Evolutionary conservation across 108 stramenopile genomes (phyloP).

Genomic region (Nannochloropsis salina): DNA sequence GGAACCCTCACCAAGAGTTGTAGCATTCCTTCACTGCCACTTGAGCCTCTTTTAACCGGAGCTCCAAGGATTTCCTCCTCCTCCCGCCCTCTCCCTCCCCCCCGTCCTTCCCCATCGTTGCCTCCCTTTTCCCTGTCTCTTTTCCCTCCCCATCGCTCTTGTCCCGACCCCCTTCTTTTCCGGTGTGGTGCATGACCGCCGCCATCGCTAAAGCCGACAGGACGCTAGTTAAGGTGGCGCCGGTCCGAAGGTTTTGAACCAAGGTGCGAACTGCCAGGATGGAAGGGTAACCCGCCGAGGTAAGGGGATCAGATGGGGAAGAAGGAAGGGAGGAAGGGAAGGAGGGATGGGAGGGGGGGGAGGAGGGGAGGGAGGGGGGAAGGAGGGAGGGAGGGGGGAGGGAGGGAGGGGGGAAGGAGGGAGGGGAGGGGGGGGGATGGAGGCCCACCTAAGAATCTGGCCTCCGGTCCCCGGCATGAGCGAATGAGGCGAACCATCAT

Average conservation of each 20-base stretch:
- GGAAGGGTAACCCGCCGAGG: neutral
- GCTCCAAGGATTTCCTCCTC: neutral
- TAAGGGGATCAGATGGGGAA: neutral
- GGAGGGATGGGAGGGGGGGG: neutral
- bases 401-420: neutral
- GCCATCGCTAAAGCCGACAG: neutral
- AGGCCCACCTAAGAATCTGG: neutral
- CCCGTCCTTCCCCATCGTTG: neutral
- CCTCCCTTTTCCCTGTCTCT: neutral
- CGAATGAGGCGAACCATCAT: neutral
- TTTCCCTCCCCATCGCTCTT: neutral
- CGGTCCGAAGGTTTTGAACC: neutral
- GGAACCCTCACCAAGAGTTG: neutral
- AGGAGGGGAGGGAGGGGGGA: neutral
- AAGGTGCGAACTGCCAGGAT: neutral
- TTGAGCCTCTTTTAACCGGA: neutral
- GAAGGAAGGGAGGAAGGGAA: neutral
- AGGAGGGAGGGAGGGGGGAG: neutral
- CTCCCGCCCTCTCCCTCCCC: neutral
- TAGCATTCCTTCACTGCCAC: conserved; percentile 4
- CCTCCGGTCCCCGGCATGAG: neutral
- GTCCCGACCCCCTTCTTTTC: no score
- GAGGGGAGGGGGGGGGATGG: neutral
- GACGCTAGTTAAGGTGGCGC: neutral
- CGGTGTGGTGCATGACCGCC: neutral